These are phyloP conservation scores for Talaromyces pinophilus DNA, from an alignment of 2,329 filamentous ascomycete genomes.

Conservation along the genomic window DNA sequence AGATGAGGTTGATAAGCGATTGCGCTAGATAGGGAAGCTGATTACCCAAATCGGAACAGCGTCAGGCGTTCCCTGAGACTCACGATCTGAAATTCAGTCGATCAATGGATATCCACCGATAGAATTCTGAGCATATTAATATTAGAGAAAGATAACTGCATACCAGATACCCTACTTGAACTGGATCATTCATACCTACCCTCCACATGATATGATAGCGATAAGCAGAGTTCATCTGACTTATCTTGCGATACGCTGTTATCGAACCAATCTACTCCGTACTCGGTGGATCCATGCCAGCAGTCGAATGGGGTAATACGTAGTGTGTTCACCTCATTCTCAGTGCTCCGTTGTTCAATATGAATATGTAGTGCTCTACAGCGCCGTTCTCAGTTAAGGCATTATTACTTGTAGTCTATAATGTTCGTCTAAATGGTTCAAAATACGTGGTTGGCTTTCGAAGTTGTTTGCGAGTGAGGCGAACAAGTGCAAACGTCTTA, in stretches of 20 bases:
- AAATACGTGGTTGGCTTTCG: not conserved
- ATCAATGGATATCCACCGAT: not conserved
- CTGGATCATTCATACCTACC: not conserved
- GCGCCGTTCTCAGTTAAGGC: not conserved
- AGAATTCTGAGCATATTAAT: not conserved
- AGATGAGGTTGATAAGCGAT: not conserved
- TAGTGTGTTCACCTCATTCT: no score
- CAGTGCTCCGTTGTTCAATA: not conserved
- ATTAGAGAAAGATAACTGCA: not conserved
- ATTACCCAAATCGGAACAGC: constrained; percentile 10
- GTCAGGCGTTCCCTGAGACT: not conserved
- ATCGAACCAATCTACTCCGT: not conserved
- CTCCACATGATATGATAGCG: not conserved
- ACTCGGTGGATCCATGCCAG: not conserved
- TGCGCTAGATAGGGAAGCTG: not conserved
- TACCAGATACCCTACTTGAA: not conserved
- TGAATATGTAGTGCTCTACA: not conserved
- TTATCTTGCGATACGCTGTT: not conserved
- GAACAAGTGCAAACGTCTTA: not conserved
- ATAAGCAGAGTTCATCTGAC: constrained; percentile 7
- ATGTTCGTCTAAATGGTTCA: no score
- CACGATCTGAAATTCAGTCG: not conserved
- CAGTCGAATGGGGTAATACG: constrained; percentile 1
- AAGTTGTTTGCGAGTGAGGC: not conserved
- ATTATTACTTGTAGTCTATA: not conserved